Conservation (phyloP, 1,139 yeast genomes). For the Pichia norvegensis region DNA sequence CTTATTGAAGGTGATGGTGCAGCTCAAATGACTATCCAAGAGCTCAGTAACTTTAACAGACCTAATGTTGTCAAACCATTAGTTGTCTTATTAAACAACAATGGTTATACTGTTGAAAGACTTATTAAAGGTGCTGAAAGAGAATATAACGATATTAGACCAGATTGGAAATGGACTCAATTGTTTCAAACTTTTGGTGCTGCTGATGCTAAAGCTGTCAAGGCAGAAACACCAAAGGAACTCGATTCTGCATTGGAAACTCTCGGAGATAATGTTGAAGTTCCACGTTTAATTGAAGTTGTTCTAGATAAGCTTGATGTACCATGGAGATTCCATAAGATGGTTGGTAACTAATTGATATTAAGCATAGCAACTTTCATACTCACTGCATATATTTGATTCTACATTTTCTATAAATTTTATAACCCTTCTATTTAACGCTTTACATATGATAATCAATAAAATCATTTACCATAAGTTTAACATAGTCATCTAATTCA, state of each 20-base stretch:
- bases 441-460: slow-evolving; percentile 17
- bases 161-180: slow-evolving; percentile 70
- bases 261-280: slow-evolving; percentile 28
- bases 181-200: slow-evolving; percentile 67
- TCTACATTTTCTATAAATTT: background rate
- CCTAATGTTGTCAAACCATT: slow-evolving; percentile 50
- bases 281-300: slow-evolving; percentile 46
- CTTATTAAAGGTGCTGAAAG: slow-evolving; percentile 71
- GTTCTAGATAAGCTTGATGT: slow-evolving; percentile 51
- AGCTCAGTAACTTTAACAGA: slow-evolving; percentile 61
- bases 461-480: slow-evolving; percentile 26
- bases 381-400: no score
- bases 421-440: slow-evolving; percentile 12
- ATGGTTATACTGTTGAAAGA: slow-evolving; percentile 84
- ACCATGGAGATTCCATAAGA: slow-evolving; percentile 44
- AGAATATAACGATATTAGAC: slow-evolving; percentile 71
- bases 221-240: slow-evolving; percentile 31
- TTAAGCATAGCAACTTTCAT: no score
- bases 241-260: slow-evolving; percentile 33
- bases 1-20: slow-evolving; percentile 86
- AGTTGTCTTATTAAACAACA: slow-evolving; percentile 66
- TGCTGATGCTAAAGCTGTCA: slow-evolving; percentile 30
- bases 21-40: slow-evolving; percentile 86
- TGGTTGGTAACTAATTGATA: slow-evolving; percentile 21
- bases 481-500: slow-evolving; percentile 25